Evolutionary conservation across 371 early-diverging fungal species (phyloP).

Genomic region (Sporodiniella umbellata): DNA sequence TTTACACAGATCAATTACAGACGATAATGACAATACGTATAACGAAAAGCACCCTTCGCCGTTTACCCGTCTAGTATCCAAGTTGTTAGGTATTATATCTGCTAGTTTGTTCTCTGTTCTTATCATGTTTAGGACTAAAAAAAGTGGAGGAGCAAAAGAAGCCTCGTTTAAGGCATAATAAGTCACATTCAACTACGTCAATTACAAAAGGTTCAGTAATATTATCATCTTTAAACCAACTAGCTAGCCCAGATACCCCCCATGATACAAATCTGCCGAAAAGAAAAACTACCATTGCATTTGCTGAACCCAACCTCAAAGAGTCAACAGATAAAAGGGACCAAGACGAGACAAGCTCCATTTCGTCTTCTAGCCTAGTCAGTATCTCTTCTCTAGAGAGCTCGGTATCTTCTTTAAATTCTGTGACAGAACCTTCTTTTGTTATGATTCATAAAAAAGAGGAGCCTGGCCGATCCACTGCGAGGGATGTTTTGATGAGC

Average conservation of each 20-base stretch:
- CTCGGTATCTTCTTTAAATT: slow-evolving; percentile 1
- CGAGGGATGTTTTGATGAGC: slow-evolving; percentile 10
- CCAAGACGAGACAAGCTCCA: slow-evolving; percentile 16
- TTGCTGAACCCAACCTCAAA: slow-evolving; percentile 6
- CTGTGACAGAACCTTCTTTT: slow-evolving; percentile 5
- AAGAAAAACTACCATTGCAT: slow-evolving; percentile 11
- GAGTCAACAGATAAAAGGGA: not conserved
- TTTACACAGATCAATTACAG: slow-evolving; percentile 22
- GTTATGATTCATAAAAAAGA: not conserved
- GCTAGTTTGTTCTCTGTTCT: not conserved
- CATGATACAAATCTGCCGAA: not conserved
- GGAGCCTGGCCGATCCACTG: slow-evolving; percentile 6
- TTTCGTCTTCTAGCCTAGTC: slow-evolving; percentile 5
- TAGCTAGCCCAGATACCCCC: not conserved
- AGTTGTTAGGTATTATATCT: slow-evolving; percentile 19
- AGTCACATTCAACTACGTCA: slow-evolving; percentile 26
- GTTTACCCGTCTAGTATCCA: slow-evolving; percentile 20
- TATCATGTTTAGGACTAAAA: slow-evolving; percentile 6
- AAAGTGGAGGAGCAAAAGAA: slow-evolving; percentile 1
- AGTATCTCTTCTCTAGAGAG: slow-evolving; percentile 1
- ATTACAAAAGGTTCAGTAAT: slow-evolving; percentile 29
- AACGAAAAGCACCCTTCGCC: slow-evolving; percentile 13
- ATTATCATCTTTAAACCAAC: slow-evolving; percentile 14
- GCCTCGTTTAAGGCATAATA: slow-evolving; percentile 15
- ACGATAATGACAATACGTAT: slow-evolving; percentile 11